Evolutionary conservation across 768 basidiomycete genomes (phyloP).

Genomic region (Lactarius sanguifluus): DNA sequence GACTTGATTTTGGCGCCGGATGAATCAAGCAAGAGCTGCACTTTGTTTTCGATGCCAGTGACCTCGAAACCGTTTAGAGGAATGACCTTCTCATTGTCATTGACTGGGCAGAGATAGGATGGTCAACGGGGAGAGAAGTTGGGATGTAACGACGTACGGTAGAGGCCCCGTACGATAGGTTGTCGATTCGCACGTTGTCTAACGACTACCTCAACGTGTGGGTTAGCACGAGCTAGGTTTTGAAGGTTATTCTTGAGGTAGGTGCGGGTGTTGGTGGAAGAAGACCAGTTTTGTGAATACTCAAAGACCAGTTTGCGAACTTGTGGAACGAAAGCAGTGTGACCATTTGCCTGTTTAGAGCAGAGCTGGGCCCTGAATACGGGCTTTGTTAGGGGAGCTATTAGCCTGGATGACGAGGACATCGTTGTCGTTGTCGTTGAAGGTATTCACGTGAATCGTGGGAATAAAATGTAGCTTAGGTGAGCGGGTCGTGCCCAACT

Average conservation of each 20-base stretch:
- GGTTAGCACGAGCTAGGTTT: slow-evolving; percentile 65
- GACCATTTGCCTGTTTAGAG: slow-evolving; percentile 72
- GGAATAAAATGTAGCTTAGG: background rate
- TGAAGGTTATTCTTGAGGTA: slow-evolving; percentile 66
- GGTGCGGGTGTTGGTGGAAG: slow-evolving; percentile 67
- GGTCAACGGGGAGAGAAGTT: background rate
- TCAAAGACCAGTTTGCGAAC: slow-evolving; percentile 88
- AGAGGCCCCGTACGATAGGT: slow-evolving; percentile 82
- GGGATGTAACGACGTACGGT: slow-evolving; percentile 51
- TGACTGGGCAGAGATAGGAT: slow-evolving; percentile 51
- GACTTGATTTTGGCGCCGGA: slow-evolving; percentile 84
- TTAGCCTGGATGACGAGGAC: slow-evolving; percentile 32
- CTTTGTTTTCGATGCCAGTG: slow-evolving; percentile 71
- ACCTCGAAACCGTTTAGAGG: slow-evolving; percentile 74
- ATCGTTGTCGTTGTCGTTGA: background rate
- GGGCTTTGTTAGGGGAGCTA: slow-evolving; percentile 36
- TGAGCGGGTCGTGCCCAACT: background rate
- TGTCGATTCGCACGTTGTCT: slow-evolving; percentile 71
- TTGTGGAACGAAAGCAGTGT: slow-evolving; percentile 68
- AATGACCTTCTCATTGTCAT: slow-evolving; percentile 86
- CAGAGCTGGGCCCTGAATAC: slow-evolving; percentile 49
- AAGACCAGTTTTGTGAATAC: slow-evolving; percentile 81
- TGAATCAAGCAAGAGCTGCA: slow-evolving; percentile 80
- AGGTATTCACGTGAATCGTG: slow-evolving; percentile 25
- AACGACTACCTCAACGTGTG: slow-evolving; percentile 84